Percentiles rank a stretch among this genome's conserved stretches.
These are phyloP conservation scores for Colletotrichum orchidophilum DNA, from an alignment of 2,329 filamentous ascomycete species.

Conservation along the genomic window DNA sequence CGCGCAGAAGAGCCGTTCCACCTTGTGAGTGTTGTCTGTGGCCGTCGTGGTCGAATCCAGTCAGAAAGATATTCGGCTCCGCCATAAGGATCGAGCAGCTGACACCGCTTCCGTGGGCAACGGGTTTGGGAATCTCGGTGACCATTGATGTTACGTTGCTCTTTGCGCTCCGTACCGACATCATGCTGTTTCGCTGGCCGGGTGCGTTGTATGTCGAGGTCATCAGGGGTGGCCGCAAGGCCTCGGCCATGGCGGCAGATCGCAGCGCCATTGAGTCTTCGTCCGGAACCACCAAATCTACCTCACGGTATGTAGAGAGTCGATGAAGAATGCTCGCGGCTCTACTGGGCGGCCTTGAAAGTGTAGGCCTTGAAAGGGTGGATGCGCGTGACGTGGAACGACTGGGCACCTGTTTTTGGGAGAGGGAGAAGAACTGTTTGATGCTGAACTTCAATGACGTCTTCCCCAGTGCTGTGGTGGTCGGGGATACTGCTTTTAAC, in stretches of 20 bases:
- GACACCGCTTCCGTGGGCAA: conserved; percentile 82
- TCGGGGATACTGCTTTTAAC: conserved; percentile 19
- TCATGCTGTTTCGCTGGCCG: conserved; percentile 58
- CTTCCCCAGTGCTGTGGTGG: conserved; percentile 32
- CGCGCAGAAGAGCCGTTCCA: conserved; percentile 87
- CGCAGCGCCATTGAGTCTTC: conserved; percentile 35
- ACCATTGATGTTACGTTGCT: conserved; percentile 59
- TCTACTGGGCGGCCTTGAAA: conserved; percentile 23
- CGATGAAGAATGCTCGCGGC: conserved; percentile 25
- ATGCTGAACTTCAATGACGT: conserved; percentile 28
- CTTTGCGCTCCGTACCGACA: conserved; percentile 62
- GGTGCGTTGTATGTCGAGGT: conserved; percentile 39
- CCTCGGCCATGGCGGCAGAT: conserved; percentile 29
- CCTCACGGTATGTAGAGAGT: conserved; percentile 23
- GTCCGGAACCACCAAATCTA: conserved; percentile 30
- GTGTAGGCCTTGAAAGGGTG: conserved; percentile 17
- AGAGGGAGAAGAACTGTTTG: conserved; percentile 30
- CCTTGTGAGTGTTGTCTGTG: conserved; percentile 57
- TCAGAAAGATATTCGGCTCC: conserved; percentile 82
- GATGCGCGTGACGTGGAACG: conserved; percentile 25
- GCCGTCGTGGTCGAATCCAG: conserved; percentile 80
- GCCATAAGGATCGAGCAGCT: conserved; percentile 78
- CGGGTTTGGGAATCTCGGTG: conserved; percentile 72
- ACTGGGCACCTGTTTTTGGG: conserved; percentile 26
- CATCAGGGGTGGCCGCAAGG: conserved; percentile 29